These are phyloP conservation scores for Raphanus raphanistrum DNA, from an alignment of 345 rosid species.

Conservation along the genomic window DNA sequence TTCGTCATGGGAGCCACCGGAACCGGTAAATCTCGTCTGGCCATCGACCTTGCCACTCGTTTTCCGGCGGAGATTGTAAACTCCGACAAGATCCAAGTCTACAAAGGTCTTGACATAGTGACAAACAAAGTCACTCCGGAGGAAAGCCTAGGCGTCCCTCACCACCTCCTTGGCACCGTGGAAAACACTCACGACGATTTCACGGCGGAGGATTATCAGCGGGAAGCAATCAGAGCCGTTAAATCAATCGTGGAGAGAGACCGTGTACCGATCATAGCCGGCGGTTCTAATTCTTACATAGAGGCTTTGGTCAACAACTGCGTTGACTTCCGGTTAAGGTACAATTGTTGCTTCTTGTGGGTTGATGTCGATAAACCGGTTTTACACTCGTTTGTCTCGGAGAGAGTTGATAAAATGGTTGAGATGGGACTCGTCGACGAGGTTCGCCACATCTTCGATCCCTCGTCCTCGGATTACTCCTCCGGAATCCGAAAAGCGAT, in stretches of 20 bases:
- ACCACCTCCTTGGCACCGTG: conserved; percentile 63
- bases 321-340: conserved; percentile 56
- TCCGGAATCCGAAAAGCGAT: conserved; percentile 73
- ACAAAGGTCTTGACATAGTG: conserved; percentile 62
- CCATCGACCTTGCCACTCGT: conserved; percentile 78
- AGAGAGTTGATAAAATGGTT: conserved; percentile 81
- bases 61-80: conserved; percentile 76
- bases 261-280: conserved; percentile 73
- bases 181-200: conserved; percentile 50
- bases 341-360: conserved; percentile 80
- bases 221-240: conserved; percentile 47
- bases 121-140: conserved; percentile 83
- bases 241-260: conserved; percentile 45
- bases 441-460: conserved; percentile 56
- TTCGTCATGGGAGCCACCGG: conserved; percentile 89
- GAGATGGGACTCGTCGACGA: conserved; percentile 67
- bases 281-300: conserved; percentile 86
- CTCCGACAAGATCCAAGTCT: conserved; percentile 88
- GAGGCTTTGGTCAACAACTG: conserved; percentile 61
- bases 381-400: conserved; percentile 63
- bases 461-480: conserved; percentile 46
- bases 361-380: conserved; percentile 66
- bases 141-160: conserved; percentile 72
- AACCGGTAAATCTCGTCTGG: conserved; percentile 79
- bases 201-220: conserved; percentile 54